Evolutionary conservation across 768 basidiomycete genomes (phyloP).

Genomic region (Sistotremastrum suecicum): DNA sequence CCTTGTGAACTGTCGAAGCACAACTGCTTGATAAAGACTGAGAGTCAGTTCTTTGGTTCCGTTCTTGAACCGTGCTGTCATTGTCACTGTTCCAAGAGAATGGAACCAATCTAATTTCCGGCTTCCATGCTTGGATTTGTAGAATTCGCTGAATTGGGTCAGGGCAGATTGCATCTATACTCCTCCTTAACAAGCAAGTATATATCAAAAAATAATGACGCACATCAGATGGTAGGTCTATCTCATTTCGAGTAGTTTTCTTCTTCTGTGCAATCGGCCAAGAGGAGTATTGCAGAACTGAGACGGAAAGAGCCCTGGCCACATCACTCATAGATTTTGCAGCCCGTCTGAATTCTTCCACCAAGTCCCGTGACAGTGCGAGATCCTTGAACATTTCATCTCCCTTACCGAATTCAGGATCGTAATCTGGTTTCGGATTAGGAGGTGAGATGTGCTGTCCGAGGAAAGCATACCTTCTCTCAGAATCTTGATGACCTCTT

Average conservation of each 20-base stretch:
- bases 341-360: slow-evolving; percentile 44
- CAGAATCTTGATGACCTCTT: slow-evolving; percentile 69
- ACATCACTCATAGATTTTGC: slow-evolving; percentile 13
- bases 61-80: slow-evolving; percentile 53
- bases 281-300: slow-evolving; percentile 76
- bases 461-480: slow-evolving; percentile 42
- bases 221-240: slow-evolving; percentile 43
- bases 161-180: slow-evolving; percentile 64
- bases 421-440: slow-evolving; percentile 48
- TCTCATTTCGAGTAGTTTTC: slow-evolving; percentile 12
- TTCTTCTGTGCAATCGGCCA: slow-evolving; percentile 67
- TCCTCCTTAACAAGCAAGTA: background rate
- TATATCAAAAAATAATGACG: slow-evolving; percentile 8
- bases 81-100: slow-evolving; percentile 66
- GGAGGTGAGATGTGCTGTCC: background rate
- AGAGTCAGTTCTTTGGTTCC: slow-evolving; percentile 80
- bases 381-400: slow-evolving; percentile 94
- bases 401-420: slow-evolving; percentile 88
- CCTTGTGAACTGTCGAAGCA: slow-evolving; percentile 78
- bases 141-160: slow-evolving; percentile 48
- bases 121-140: slow-evolving; percentile 64
- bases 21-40: slow-evolving; percentile 80
- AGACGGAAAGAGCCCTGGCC: slow-evolving; percentile 45
- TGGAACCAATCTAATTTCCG: slow-evolving; percentile 78
- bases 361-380: slow-evolving; percentile 57